A percentile compares a stretch with the other conserved stretches of the same genome.
Evolutionary conservation across 2,329 filamentous ascomycete species (phyloP).

Genomic region (Colletotrichum aenigma): DNA sequence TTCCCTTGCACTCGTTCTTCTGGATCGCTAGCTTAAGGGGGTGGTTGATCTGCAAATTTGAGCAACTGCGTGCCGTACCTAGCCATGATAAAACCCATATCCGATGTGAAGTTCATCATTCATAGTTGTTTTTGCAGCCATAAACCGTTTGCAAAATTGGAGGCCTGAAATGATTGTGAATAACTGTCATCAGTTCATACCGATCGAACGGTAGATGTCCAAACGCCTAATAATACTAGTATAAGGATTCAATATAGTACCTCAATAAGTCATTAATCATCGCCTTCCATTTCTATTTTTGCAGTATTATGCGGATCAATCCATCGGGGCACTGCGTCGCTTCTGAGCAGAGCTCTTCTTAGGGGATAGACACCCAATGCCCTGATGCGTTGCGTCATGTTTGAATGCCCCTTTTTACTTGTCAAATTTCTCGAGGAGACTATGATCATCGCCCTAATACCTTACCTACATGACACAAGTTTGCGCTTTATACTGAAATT

Average conservation of each 20-base stretch:
- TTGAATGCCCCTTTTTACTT: background rate
- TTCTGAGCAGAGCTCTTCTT: background rate
- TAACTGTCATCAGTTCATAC: no score
- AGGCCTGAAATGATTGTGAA: background rate
- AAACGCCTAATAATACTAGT: background rate
- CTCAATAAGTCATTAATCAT: rapidly evolving
- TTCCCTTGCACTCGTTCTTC: background rate
- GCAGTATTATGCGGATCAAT: background rate
- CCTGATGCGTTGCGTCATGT: no score
- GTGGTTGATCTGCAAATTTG: background rate
- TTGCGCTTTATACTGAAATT: background rate
- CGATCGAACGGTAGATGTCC: background rate
- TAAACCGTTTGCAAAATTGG: background rate
- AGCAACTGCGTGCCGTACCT: background rate
- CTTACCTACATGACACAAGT: rapidly evolving
- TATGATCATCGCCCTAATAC: background rate
- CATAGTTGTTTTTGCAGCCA: background rate
- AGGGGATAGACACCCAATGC: background rate
- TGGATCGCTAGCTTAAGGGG: background rate
- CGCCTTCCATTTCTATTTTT: background rate
- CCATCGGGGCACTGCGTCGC: rapidly evolving
- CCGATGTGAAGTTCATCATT: background rate
- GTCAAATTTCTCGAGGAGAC: background rate
- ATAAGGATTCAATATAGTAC: background rate
- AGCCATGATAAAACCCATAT: background rate